Conservation (phyloP, 2,329 filamentous ascomycete genomes). For the Pseudogymnoascus sp. region DNA sequence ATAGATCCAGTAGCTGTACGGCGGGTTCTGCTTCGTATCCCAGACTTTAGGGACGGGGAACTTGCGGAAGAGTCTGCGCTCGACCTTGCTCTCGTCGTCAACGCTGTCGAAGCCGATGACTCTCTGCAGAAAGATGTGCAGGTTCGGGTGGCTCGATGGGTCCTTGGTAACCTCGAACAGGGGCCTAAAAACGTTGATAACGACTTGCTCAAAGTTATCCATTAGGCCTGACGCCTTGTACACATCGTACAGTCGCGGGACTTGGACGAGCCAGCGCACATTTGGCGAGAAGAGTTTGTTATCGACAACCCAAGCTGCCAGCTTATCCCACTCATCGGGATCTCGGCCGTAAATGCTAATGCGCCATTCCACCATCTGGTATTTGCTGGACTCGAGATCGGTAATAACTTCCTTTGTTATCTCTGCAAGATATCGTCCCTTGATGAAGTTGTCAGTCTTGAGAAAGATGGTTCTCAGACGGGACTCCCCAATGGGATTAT, state of each 20-base stretch:
- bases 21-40: conserved; percentile 89
- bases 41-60: conserved; percentile 85
- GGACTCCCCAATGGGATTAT: conserved; percentile 95
- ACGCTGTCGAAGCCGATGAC: conserved; percentile 97
- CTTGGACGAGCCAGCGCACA: conserved; percentile 92
- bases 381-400: conserved; percentile 96
- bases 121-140: conserved; percentile 88
- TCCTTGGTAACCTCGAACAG: conserved; percentile 90
- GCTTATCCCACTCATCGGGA: conserved; percentile 92
- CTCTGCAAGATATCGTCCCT: conserved; percentile 90
- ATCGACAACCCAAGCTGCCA: conserved; percentile 94
- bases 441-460: conserved; percentile 97
- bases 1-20: conserved; percentile 99
- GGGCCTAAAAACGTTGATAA: conserved; percentile 86
- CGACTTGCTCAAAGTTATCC: conserved; percentile 81
- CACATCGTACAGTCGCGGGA: conserved; percentile 89
- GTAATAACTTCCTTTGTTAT: conserved; percentile 97
- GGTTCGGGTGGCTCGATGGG: conserved; percentile 77
- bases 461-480: conserved; percentile 94
- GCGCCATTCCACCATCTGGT: conserved; percentile 99
- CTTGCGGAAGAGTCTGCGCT: conserved; percentile 88
- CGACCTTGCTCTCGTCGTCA: conserved; percentile 94
- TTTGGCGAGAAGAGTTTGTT: conserved; percentile 98
- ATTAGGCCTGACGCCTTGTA: conserved; percentile 86
- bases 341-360: conserved; percentile 94